Conservation (phyloP, 192 early-diverging fungal species). For the Backusella tarrabulga region DNA sequence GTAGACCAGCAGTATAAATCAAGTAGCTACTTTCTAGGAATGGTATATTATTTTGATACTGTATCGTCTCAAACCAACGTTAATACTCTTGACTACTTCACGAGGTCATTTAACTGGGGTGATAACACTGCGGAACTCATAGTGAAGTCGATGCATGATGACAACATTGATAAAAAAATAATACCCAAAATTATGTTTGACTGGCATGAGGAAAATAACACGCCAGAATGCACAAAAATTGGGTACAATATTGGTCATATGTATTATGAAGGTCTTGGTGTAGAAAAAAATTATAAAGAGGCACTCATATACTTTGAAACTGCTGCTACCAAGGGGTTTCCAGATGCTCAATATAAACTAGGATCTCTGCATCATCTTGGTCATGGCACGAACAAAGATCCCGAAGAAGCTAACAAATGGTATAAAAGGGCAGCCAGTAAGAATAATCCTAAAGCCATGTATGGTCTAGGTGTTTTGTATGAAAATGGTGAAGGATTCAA, state of each 20-base stretch:
- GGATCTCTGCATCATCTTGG: too few relatives aligned
- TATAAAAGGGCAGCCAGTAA: conserved; percentile 32
- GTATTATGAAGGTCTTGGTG: conserved; percentile 30
- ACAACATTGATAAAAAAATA: neutral
- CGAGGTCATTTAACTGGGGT: too few relatives aligned
- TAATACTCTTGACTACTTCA: too few relatives aligned
- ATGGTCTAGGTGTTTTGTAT: conserved; percentile 26
- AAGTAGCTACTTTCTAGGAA: too few relatives aligned
- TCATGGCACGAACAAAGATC: conserved; percentile 1
- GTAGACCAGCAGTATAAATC: too few relatives aligned
- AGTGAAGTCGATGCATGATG: too few relatives aligned
- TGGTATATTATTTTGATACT: too few relatives aligned
- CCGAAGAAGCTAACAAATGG: conserved; percentile 26
- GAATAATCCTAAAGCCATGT: conserved; percentile 20
- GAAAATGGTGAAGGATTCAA: conserved; percentile 26
- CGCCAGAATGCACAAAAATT: conserved; percentile 9
- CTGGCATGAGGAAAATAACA: conserved; percentile 29
- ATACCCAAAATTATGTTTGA: conserved; percentile 22
- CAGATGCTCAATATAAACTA: too few relatives aligned
- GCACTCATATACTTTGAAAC: conserved; percentile 5
- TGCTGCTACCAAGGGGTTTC: too few relatives aligned
- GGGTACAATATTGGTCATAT: conserved; percentile 20
- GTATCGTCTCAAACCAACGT: too few relatives aligned
- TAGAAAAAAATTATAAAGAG: neutral
- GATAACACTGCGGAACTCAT: too few relatives aligned